Conservation (phyloP, 805 yeast species). For the Candida patagonica region DNA sequence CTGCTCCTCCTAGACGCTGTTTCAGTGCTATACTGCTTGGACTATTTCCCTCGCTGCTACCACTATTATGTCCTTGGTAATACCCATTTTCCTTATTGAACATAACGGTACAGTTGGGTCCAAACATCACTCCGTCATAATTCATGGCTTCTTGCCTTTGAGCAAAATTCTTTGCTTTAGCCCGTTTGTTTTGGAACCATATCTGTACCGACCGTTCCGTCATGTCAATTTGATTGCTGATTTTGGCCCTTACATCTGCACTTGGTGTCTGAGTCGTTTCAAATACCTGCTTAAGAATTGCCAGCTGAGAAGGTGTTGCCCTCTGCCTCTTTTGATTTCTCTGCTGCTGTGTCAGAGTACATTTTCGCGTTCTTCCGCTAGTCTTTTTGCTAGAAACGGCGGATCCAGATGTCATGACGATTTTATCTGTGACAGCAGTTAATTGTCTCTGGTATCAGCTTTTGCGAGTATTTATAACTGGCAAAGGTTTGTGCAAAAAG, state of each 20-base stretch:
- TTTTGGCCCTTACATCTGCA: conserved; percentile 36
- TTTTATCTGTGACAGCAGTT: too few relatives aligned
- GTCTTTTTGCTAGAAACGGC: not conserved
- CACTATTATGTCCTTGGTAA: not conserved
- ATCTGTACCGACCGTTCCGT: conserved; percentile 96
- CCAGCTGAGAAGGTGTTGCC: conserved; percentile 18
- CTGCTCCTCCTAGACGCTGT: not conserved
- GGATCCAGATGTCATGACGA: too few relatives aligned
- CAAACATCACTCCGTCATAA: not conserved
- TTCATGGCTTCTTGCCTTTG: conserved; percentile 5
- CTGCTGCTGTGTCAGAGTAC: conserved; percentile 20
- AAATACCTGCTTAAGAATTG: conserved; percentile 13
- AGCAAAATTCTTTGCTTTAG: conserved; percentile 11
- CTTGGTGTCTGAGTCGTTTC: conserved; percentile 16
- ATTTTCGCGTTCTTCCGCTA: conserved; percentile 12
- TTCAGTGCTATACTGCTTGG: too few relatives aligned
- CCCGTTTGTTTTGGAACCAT: conserved; percentile 86
- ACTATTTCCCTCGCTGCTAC: not conserved
- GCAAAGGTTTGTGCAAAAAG: too few relatives aligned
- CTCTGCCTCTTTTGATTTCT: conserved; percentile 19
- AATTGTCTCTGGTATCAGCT: too few relatives aligned
- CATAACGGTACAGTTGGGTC: not conserved
- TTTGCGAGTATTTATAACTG: too few relatives aligned
- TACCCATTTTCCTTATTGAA: not conserved
- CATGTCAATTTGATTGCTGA: conserved; percentile 80